Evolutionary conservation across 2,329 filamentous ascomycete species (phyloP).

Genomic region (Tolypocladium tundrense): DNA sequence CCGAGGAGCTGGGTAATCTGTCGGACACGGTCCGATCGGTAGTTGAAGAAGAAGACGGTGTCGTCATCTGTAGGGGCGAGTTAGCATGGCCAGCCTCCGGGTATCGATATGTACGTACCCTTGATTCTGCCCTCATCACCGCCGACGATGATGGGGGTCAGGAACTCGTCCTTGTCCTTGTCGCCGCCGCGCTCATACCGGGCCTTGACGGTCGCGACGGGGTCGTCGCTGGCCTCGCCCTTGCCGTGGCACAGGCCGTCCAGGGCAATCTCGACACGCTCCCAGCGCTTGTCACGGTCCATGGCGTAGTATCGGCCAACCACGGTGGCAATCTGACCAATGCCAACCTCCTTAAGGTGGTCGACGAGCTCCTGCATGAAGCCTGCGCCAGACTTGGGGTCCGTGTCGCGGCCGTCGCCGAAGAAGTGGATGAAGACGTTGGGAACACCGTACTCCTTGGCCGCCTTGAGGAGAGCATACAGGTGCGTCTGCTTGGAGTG

Average conservation of each 20-base stretch:
- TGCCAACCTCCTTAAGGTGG: conserved; percentile 70
- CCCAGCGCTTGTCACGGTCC: conserved; percentile 99
- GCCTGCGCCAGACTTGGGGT: conserved; percentile 82
- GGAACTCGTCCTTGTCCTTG: conserved; percentile 86
- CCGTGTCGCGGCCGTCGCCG: conserved; percentile 92
- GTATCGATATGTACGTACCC: conserved; percentile 37
- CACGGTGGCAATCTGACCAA: conserved; percentile 82
- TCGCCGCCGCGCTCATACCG: conserved; percentile 64
- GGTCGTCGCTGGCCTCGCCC: conserved; percentile 76
- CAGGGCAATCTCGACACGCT: conserved; percentile 80
- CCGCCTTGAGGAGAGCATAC: conserved; percentile 75
- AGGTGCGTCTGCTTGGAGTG: conserved; percentile 95
- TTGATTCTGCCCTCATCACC: conserved; percentile 79
- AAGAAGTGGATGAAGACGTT: conserved; percentile 99
- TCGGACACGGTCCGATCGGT: conserved; percentile 93
- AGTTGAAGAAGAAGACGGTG: conserved; percentile 99
- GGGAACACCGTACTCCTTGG: conserved; percentile 78
- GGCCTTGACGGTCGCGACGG: conserved; percentile 76
- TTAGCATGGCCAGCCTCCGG: conserved; percentile 2
- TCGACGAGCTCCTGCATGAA: conserved; percentile 84
- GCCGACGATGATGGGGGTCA: conserved; percentile 93
- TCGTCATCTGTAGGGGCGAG: conserved; percentile 56
- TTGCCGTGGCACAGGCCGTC: conserved; percentile 80
- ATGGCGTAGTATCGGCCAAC: conserved; percentile 97
- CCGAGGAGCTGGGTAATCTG: conserved; percentile 94